A percentile compares a stretch with the other conserved stretches of the same genome.
These are phyloP conservation scores for Triangularia setosa DNA, from an alignment of 2,329 filamentous ascomycete species.

Conservation along the genomic window DNA sequence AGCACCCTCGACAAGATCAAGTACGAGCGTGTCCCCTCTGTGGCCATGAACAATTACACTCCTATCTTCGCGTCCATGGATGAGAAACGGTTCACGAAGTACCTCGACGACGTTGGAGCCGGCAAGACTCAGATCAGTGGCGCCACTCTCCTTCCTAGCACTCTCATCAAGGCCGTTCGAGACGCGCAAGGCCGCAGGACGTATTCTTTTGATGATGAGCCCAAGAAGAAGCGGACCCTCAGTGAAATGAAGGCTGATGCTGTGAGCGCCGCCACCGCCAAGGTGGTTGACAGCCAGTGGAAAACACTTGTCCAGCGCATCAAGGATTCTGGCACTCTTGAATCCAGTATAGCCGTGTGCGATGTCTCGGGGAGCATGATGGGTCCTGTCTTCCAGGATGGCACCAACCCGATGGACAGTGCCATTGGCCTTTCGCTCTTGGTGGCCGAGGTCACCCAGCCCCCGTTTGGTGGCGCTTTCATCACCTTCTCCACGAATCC, in stretches of 20 bases:
- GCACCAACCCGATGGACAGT: constrained; percentile 48
- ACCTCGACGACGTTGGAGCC: constrained; percentile 44
- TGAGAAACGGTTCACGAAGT: constrained; percentile 44
- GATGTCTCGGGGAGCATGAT: constrained; percentile 56
- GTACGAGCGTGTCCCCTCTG: constrained; percentile 53
- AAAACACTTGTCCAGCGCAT: constrained; percentile 54
- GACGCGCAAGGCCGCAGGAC: too few species aligned
- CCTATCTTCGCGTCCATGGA: constrained; percentile 49
- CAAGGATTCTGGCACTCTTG: constrained; percentile 50
- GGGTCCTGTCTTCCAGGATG: constrained; percentile 37
- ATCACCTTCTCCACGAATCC: constrained; percentile 51
- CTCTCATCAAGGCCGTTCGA: constrained; percentile 35
- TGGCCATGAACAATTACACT: constrained; percentile 54
- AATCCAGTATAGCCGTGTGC: constrained; percentile 53
- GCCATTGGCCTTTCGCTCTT: constrained; percentile 55
- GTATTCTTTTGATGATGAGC: too few species aligned
- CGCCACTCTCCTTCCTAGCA: constrained; percentile 51
- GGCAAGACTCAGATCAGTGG: constrained; percentile 52
- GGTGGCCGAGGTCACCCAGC: constrained; percentile 47
- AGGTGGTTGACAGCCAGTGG: constrained; percentile 51
- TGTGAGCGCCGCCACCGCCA: constrained; percentile 29
- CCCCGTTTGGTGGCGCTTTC: constrained; percentile 51
- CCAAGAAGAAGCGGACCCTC: constrained; percentile 1
- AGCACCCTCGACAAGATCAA: constrained; percentile 47
- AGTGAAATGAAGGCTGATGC: constrained; percentile 7